Evolutionary conservation across 225 moss, liverwort and hornwort genomes (phyloP), one percentile per base, ranked within the genome.

Genomic region (Climacium dendroides): DNA sequence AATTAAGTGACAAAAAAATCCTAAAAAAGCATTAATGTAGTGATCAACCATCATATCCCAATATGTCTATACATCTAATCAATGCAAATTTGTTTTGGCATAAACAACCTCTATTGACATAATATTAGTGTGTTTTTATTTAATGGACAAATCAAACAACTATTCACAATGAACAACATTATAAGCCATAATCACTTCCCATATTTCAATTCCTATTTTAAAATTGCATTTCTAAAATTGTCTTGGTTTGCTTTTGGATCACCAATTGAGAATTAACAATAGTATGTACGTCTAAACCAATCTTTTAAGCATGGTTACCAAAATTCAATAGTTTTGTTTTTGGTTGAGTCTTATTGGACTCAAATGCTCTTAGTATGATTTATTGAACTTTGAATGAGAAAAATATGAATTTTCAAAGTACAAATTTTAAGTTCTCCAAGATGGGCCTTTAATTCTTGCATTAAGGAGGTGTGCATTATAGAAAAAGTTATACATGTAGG

Each of bases 61-160:
- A 41, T 59, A 28, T 34, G 18, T 11, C 19, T 48, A 18, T 30
- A 74, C 41, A 15, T 75, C 3, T 77, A 54, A 25, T 25, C 2
- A 25, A 37, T 39, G 1, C 13, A 18, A 79, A 59, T 30, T 59
- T 19, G 0, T 12, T 78, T 59, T 8, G 3, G 23, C 15, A 62
- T 45, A 39, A 9, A 61, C 0, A 0, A 60, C 5, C 0, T 19
- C 4, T 4, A 60, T 14, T 41, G 9, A 58, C 0, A 60, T 30
- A 78, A 60, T 13, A 60, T 26, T 3, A 17, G 2, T 55, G 5
- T 5, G 1, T 37, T n/a, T 2, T 37, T 78, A 55, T 78, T 11
- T 11, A 17, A 24, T 0, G 0, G 0, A 25, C 15, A 16, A 37
- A 16, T 78, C 26, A 78, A 75, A 53, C 5, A 57, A 5, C 7